Percentiles rank a stretch among this genome's conserved stretches.
Evolutionary conservation across 164 flowering plant genomes (phyloP).

Genomic region (Vitis labrusca): DNA sequence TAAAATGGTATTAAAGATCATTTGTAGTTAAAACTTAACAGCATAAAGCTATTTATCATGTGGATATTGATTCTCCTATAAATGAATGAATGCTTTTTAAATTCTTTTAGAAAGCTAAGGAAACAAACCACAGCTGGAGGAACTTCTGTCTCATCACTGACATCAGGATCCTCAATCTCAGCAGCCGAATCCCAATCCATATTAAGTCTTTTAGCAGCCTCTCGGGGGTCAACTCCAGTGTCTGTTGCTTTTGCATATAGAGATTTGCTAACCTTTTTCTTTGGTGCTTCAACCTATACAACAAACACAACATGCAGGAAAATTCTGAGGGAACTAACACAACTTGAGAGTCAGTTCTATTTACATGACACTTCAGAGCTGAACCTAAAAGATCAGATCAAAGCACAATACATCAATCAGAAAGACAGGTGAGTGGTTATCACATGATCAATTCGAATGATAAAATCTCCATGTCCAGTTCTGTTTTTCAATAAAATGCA

Average conservation of each 20-base stretch:
- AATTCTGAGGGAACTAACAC: not conserved
- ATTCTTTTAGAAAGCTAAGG: not conserved
- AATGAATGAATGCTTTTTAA: not conserved
- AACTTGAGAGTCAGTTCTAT: not conserved
- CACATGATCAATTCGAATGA: too few relatives aligned
- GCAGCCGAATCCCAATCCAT: slow-evolving; percentile 96
- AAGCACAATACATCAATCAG: too few relatives aligned
- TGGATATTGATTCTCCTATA: too few relatives aligned
- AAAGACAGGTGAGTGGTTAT: too few relatives aligned
- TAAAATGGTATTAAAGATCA: too few relatives aligned
- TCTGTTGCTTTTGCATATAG: slow-evolving; percentile 84
- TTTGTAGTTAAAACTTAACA: too few relatives aligned
- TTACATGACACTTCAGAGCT: not conserved
- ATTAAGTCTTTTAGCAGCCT: slow-evolving; percentile 83
- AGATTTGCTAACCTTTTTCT: slow-evolving; percentile 63
- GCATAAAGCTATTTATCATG: too few relatives aligned
- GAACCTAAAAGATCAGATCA: too few relatives aligned
- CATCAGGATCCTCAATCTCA: slow-evolving; percentile 63
- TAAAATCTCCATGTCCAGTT: too few relatives aligned
- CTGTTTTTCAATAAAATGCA: too few relatives aligned
- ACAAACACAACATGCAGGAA: not conserved
- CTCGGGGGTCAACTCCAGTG: slow-evolving; percentile 78
- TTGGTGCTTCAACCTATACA: slow-evolving; percentile 59
- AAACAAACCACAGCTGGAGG: slow-evolving; percentile 76
- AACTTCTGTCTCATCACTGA: slow-evolving; percentile 56